These are phyloP conservation scores for Nakaseomyces kungkrabaensis DNA, from an alignment of 1,139 yeast species.

Conservation along the genomic window DNA sequence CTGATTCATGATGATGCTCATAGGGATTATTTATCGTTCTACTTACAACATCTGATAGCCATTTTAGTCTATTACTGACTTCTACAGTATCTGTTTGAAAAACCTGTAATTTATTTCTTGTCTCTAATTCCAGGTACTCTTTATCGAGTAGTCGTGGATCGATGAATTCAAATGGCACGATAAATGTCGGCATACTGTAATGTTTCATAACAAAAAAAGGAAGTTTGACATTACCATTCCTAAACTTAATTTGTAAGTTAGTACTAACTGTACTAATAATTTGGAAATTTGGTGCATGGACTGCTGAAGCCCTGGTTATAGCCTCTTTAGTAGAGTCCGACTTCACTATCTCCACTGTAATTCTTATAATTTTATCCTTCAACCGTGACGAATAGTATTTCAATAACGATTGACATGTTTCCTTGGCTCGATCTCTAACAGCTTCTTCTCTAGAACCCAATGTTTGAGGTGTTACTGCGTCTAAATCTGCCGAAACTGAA, in stretches of 20 bases:
- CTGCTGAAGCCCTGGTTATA: slow-evolving; percentile 40
- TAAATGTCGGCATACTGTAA: slow-evolving; percentile 27
- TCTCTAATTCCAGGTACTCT: slow-evolving; percentile 1
- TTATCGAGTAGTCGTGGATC: slow-evolving; percentile 21
- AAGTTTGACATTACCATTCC: slow-evolving; percentile 28
- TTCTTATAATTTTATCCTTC: slow-evolving; percentile 34
- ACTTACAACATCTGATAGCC: slow-evolving; percentile 13
- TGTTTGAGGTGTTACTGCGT: slow-evolving; percentile 5
- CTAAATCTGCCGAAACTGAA: slow-evolving; percentile 6
- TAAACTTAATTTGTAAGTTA: slow-evolving; percentile 27
- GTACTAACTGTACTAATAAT: slow-evolving; percentile 33
- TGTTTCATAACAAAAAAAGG: slow-evolving; percentile 30
- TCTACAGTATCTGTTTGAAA: neutral
- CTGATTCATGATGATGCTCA: slow-evolving; percentile 1
- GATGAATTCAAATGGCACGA: slow-evolving; percentile 30
- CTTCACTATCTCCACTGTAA: slow-evolving; percentile 47
- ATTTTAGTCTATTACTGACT: slow-evolving; percentile 7
- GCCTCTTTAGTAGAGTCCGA: slow-evolving; percentile 35
- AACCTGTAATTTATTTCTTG: neutral
- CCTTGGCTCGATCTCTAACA: slow-evolving; percentile 29
- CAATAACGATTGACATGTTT: slow-evolving; percentile 36
- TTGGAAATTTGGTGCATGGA: slow-evolving; percentile 49
- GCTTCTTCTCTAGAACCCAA: slow-evolving; percentile 14
- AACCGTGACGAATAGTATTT: slow-evolving; percentile 34
- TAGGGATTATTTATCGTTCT: slow-evolving; percentile 22